Percentiles rank a stretch among this genome's conserved stretches.
These are phyloP conservation scores for Psilocybe cyanescens DNA, from an alignment of 768 basidiomycete species.

Conservation along the genomic window DNA sequence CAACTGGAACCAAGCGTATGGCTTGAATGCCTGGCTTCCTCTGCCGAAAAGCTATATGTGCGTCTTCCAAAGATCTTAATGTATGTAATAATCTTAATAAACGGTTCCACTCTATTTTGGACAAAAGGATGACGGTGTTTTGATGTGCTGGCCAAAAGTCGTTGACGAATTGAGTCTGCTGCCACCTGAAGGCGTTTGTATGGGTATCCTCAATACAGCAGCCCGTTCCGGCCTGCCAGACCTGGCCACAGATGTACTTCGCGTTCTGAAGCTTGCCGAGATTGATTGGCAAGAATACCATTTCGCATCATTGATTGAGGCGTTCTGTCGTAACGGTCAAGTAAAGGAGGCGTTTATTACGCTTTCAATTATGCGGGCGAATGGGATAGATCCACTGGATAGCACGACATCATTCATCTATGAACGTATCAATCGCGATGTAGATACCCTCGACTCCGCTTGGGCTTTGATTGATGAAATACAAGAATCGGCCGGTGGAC, in stretches of 20 bases:
- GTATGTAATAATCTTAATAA: too few relatives aligned
- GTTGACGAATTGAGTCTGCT: conserved; percentile 53
- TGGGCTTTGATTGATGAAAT: conserved; percentile 70
- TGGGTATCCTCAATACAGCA: conserved; percentile 72
- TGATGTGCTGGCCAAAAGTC: conserved; percentile 62
- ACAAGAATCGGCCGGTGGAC: conserved; percentile 47
- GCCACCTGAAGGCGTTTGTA: conserved; percentile 77
- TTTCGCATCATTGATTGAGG: conserved; percentile 77
- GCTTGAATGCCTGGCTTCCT: conserved; percentile 67
- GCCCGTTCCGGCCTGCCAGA: conserved; percentile 73
- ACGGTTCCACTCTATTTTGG: neutral
- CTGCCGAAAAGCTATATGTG: conserved; percentile 72
- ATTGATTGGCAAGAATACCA: conserved; percentile 69
- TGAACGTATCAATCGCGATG: conserved; percentile 45
- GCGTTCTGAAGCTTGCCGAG: conserved; percentile 51
- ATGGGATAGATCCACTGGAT: conserved; percentile 49
- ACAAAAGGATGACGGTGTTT: conserved; percentile 71
- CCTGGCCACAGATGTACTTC: conserved; percentile 69
- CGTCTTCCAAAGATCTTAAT: neutral
- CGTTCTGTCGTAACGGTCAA: conserved; percentile 60
- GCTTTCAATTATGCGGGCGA: conserved; percentile 61
- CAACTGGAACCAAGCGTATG: conserved; percentile 59
- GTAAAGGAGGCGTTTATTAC: conserved; percentile 66
- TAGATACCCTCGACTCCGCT: conserved; percentile 62
- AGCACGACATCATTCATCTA: conserved; percentile 61